phyloP scores from a whole-genome alignment of 192 early-diverging fungal species.

The Blastocladiella britannica region DNA sequence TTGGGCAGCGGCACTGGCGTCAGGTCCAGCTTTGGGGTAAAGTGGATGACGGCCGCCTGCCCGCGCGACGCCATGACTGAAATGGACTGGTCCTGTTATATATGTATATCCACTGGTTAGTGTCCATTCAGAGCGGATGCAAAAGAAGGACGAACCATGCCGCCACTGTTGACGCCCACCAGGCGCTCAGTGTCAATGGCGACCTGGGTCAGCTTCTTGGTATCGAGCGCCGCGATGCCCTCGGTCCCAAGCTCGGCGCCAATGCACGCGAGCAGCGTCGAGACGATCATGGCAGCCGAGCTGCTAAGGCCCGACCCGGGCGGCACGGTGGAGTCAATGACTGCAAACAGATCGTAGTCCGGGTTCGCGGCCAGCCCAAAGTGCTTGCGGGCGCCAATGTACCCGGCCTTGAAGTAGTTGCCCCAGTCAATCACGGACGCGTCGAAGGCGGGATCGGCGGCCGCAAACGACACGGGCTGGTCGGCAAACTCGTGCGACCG shows the following conservation, averaged over 20 bases:
- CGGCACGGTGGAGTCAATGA: no score
- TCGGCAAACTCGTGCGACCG: constrained; percentile 20
- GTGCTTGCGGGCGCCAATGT: no score
- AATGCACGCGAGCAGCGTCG: no score
- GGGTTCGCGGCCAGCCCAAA: no score
- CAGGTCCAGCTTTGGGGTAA: constrained; percentile 44
- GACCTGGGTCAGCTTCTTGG: constrained; percentile 37
- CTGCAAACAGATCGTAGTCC: no score
- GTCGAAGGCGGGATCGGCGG: constrained; percentile 44
- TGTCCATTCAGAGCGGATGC: no score
- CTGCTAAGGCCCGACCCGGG: no score
- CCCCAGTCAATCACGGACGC: constrained; percentile 50
- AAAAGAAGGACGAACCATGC: no score
- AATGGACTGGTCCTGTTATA: constrained; percentile 79
- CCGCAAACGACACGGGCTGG: constrained; percentile 24
- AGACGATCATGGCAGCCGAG: no score
- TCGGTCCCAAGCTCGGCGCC: no score
- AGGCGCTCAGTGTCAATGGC: constrained; percentile 66
- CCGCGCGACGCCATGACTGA: constrained; percentile 54
- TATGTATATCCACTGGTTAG: no score
- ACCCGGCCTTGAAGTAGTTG: constrained; percentile 85
- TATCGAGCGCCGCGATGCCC: constrained; percentile 39
- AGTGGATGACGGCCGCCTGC: constrained; percentile 57
- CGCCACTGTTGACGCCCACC: constrained; percentile 51
- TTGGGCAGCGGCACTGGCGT: constrained; percentile 42